phyloP scores from a whole-genome alignment of 495 filamentous ascomycete genomes.

The Aspergillus campestris region DNA sequence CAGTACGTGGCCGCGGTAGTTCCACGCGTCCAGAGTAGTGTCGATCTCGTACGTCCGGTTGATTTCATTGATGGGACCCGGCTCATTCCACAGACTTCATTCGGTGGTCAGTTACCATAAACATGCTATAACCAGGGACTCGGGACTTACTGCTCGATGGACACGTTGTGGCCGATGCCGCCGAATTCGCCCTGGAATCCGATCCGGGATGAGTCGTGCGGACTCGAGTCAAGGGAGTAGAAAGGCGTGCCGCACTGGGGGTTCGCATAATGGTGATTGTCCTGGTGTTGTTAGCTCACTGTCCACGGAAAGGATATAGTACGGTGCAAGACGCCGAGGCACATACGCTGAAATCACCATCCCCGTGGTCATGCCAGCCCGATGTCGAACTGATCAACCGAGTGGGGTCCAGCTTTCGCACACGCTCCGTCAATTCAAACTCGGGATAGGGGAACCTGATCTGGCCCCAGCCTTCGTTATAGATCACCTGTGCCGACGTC shows the following conservation, averaged over 20 bases:
- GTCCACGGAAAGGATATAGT: background rate
- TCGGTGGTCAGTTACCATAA: background rate
- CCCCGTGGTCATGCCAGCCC: constrained; percentile 55
- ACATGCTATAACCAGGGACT: background rate
- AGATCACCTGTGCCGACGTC: constrained; percentile 41
- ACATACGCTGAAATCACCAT: constrained; percentile 46
- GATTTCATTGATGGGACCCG: constrained; percentile 45
- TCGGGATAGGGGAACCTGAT: constrained; percentile 41
- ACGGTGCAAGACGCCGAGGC: background rate
- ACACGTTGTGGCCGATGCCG: constrained; percentile 54
- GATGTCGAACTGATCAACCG: constrained; percentile 50
- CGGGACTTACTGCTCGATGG: constrained; percentile 37
- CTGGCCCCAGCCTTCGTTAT: constrained; percentile 69
- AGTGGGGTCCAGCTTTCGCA: constrained; percentile 51
- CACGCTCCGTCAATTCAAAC: constrained; percentile 41
- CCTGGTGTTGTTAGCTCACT: constrained; percentile 19
- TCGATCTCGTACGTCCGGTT: constrained; percentile 61
- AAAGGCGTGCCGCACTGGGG: constrained; percentile 62
- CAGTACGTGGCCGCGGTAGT: constrained; percentile 49
- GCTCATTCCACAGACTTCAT: constrained; percentile 47
- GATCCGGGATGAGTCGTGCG: constrained; percentile 52
- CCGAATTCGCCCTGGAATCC: constrained; percentile 64
- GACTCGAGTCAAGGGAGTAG: constrained; percentile 45
- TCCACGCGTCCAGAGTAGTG: constrained; percentile 48
- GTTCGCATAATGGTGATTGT: constrained; percentile 65